Evolutionary conservation across 768 basidiomycete genomes (phyloP), one percentile per base, ranked within the genome.

Genomic region (Leccinellum albellum): DNA sequence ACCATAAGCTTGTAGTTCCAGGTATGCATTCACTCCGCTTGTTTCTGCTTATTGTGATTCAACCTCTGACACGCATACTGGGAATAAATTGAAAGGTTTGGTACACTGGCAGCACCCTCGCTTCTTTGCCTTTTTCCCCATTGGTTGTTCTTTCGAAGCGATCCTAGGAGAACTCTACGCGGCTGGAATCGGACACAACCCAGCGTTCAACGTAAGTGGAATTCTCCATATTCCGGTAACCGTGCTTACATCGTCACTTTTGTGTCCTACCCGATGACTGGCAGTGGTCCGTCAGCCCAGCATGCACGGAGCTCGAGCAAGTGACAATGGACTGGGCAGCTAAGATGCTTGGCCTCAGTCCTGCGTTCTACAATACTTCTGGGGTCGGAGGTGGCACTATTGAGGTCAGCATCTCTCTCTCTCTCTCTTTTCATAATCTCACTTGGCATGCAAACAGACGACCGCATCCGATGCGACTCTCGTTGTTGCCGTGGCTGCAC

Each of bases 71-170:
- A 31, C 3, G 6, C 20, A 17, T n/a, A 6, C 32, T 26, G 32
- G 26, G 14, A 24, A 46, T 23, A 26, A 47, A 13, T 12, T 45
- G 17, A 28, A 23, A 40, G 89, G 91, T 1, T 77, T 94, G 24
- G 91, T 50, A 31, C 49, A 50, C n/a, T 50, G 49, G 49, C 49
- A 50, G 20, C 48, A 50, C 17, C 48, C 48, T 4, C 85, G 82
- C 12, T 95, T 95, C 75, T 91, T 91, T 62, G 92, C 86, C 0
- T 95, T 89, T 71, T 95, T 88, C 66, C 91, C 93, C 0, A 81
- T 87, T 4, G 85, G 83, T 32, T 82, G 82, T 54, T 89, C 85
- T 0, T 91, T 90, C 64, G 89, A 87, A 68, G 84, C 87, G 20
- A 89, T 94, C 51, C 76, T 97, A 3, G 95, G 83, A 5, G 94